Evolutionary conservation across 1,284 basidiomycete species (phyloP).

Genomic region (Coniferiporia sulphurascens): DNA sequence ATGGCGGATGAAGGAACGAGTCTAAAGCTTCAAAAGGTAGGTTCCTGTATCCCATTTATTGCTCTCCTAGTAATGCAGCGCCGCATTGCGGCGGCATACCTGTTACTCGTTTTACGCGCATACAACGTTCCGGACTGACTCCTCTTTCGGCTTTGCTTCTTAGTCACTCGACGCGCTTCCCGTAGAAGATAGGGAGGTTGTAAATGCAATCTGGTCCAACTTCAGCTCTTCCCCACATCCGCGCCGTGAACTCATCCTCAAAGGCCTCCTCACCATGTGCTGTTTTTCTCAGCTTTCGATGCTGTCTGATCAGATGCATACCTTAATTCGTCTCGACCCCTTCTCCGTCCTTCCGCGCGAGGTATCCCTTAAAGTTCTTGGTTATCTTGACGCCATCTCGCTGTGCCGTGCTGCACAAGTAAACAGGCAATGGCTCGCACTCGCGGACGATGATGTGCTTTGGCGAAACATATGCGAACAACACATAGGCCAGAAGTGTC

Average conservation of each 20-base stretch:
- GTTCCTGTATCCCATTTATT: slow-evolving; percentile 24
- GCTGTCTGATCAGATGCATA: slow-evolving; percentile 85
- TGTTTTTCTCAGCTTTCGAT: slow-evolving; percentile 99
- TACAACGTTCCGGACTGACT: not conserved
- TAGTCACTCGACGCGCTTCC: slow-evolving; percentile 94
- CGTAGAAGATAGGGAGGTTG: slow-evolving; percentile 80
- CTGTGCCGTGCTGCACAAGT: slow-evolving; percentile 97
- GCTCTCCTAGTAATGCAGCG: not conserved
- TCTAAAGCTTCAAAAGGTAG: slow-evolving; percentile 87
- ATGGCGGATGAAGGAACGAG: slow-evolving; percentile 98
- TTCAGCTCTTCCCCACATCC: slow-evolving; percentile 94
- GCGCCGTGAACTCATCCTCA: slow-evolving; percentile 89
- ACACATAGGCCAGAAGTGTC: slow-evolving; percentile 96
- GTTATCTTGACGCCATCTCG: slow-evolving; percentile 92
- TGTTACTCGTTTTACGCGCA: slow-evolving; percentile 6
- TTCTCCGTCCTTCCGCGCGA: slow-evolving; percentile 91
- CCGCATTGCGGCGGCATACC: not conserved
- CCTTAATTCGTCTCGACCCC: slow-evolving; percentile 94
- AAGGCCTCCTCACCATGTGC: slow-evolving; percentile 99
- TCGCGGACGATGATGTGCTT: slow-evolving; percentile 94
- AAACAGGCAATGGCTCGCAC: slow-evolving; percentile 75
- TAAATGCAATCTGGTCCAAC: slow-evolving; percentile 94
- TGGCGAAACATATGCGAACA: slow-evolving; percentile 98
- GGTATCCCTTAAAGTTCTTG: slow-evolving; percentile 84
- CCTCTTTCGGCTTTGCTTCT: slow-evolving; percentile 5